These are phyloP conservation scores for Kingdonia uniflora DNA, from an alignment of 164 flowering plant species.

Conservation along the genomic window DNA sequence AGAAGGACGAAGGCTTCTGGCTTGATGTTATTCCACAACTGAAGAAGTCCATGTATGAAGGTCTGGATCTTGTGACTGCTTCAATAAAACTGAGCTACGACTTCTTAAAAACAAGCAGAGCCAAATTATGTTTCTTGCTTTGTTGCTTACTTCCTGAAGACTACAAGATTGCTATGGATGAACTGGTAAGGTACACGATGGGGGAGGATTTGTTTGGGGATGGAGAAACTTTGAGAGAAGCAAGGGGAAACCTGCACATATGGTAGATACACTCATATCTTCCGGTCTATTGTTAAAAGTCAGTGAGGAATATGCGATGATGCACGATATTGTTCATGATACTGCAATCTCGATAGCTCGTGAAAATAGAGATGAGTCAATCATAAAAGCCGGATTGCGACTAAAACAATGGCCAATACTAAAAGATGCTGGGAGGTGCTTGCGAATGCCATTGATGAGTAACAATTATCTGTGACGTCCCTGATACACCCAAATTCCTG, in stretches of 20 bases:
- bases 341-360: no score
- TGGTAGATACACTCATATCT: not conserved
- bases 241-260: conserved; percentile 1
- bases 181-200: not conserved
- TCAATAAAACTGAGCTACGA: not conserved
- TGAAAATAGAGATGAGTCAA: no score
- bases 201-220: not conserved
- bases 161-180: not conserved
- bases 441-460: no score
- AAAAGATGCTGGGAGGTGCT: no score
- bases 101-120: not conserved
- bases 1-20: not conserved
- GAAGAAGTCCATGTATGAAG: not conserved
- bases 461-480: no score
- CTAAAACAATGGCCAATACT: no score
- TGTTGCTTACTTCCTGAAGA: not conserved
- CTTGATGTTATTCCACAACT: not conserved
- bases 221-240: not conserved
- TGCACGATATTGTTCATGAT: not conserved
- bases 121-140: not conserved
- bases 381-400: no score
- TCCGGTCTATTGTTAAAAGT: not conserved
- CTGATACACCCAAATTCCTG: no score
- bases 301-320: not conserved
- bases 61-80: not conserved